Evolutionary conservation across 2,329 filamentous ascomycete genomes (phyloP).

Genomic region (Exophiala spinifera): DNA sequence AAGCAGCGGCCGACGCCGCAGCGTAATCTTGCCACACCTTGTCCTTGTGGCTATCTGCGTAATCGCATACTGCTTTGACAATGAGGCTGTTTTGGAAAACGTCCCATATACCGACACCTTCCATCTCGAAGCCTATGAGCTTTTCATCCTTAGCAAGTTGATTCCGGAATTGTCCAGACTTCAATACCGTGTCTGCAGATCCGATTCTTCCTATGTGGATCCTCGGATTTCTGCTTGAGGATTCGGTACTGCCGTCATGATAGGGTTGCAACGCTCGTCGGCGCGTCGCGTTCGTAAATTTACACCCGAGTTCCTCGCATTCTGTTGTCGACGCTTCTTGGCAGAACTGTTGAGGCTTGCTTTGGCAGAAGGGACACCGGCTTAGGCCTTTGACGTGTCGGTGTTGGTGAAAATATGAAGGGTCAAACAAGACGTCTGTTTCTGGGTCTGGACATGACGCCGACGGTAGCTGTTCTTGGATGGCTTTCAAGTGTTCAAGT

Average conservation of each 20-base stretch:
- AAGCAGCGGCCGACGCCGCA: conserved; percentile 22
- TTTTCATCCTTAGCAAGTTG: conserved; percentile 28
- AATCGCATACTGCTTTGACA: conserved; percentile 28
- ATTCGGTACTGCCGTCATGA: too few relatives aligned
- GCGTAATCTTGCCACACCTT: conserved; percentile 24
- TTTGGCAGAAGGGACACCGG: too few relatives aligned
- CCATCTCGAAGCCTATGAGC: conserved; percentile 30
- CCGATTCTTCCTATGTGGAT: conserved; percentile 42
- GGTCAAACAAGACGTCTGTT: conserved; percentile 8
- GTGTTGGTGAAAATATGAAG: conserved; percentile 3
- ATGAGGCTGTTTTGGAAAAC: conserved; percentile 19
- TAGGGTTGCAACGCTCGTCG: too few relatives aligned
- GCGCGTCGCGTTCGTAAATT: too few relatives aligned
- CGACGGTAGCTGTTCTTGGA: background rate
- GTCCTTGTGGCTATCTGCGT: conserved; percentile 28
- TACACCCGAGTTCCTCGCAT: too few relatives aligned
- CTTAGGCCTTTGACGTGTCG: too few relatives aligned
- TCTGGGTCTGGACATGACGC: background rate
- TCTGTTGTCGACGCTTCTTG: too few relatives aligned
- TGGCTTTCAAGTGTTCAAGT: background rate
- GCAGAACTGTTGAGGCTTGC: too few relatives aligned
- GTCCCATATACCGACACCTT: conserved; percentile 26
- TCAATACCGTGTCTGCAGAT: conserved; percentile 44
- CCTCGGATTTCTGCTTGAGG: too few relatives aligned
- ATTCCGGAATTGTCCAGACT: conserved; percentile 39